Evolutionary conservation across 1,284 basidiomycete species (phyloP), one percentile per base, ranked within the genome.

Genomic region (Microstroma glucosiphilum): DNA sequence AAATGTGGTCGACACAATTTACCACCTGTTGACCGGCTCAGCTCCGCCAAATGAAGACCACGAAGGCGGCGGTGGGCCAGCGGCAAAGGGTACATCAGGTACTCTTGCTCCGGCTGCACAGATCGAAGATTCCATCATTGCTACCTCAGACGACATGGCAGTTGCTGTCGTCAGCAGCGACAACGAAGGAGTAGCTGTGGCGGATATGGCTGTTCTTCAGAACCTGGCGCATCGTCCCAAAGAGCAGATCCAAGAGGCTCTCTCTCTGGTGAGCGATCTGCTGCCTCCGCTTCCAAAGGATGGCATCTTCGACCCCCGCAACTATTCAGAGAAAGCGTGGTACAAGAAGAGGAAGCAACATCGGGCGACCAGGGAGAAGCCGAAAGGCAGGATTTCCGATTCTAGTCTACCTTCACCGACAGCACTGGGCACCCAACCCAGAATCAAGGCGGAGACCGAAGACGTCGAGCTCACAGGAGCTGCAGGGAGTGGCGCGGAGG

Each of bases 181-280:
- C 23, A 60, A 56, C 17, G 46, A 19, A 49, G 59, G 49, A 48
- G 48, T 56, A 1, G 71, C 71, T 7, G 74, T 62, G 56, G 80
- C 68, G 3, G 93, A 97, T 79, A 93, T 97, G 90, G 89, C 91
- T 7, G 90, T 98, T 41, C 90, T 97, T 86, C 91, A 97, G 81
- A 97, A 94, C 78, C 82, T 98, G 41, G 92, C 92, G 0, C 92
- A 96, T 79, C 85, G 92, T 43, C 90, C 94, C 11, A 97, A 97
- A 81, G 94, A 97, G 69, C 73, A 77, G 63, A 68, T 78, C 8
- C 73, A 75, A 26, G 76, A 77, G 58, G 73, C 76, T 2, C 68
- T 79, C 12, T 66, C 66, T n/a, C 58, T 79, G 15, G 63, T 76
- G 19, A 63, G 68, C 25, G 76, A 75, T 58, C 60, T 79, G 40